phyloP scores from a whole-genome alignment of 106 monocot genomes.

The Iris macrosiphon region DNA sequence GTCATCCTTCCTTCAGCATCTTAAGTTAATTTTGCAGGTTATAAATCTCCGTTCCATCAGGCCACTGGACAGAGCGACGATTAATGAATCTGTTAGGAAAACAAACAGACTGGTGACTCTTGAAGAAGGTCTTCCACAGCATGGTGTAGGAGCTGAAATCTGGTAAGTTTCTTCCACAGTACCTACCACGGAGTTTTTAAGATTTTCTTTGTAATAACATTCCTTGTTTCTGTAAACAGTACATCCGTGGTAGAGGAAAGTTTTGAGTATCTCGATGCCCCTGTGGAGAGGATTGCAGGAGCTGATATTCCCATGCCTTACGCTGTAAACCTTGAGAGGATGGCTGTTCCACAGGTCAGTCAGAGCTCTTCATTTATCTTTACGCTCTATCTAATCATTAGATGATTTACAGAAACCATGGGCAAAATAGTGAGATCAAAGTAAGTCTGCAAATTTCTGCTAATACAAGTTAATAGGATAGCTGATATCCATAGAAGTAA shows the following conservation, averaged over 20 bases:
- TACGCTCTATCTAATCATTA: background rate
- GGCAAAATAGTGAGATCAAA: no score
- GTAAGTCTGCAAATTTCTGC: no score
- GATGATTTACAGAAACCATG: background rate
- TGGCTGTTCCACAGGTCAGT: conserved; percentile 89
- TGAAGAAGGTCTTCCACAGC: conserved; percentile 96
- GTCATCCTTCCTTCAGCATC: background rate
- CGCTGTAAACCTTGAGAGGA: conserved; percentile 87
- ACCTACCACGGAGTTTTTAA: no score
- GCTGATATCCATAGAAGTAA: no score
- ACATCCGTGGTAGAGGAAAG: conserved; percentile 83
- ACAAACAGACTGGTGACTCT: conserved; percentile 82
- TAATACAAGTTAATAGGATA: no score
- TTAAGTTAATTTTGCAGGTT: conserved; percentile 27
- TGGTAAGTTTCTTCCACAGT: conserved; percentile 32
- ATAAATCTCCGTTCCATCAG: conserved; percentile 93
- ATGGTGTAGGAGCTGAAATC: conserved; percentile 87
- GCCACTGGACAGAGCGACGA: conserved; percentile 82
- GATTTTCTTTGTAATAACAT: no score
- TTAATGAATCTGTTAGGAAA: conserved; percentile 84
- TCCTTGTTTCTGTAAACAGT: no score
- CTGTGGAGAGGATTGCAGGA: conserved; percentile 88
- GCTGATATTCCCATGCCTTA: conserved; percentile 99
- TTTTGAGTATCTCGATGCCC: conserved; percentile 88
- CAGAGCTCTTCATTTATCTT: background rate